A percentile compares a stretch with the other conserved stretches of the same genome.
These are phyloP conservation scores for Apiotrichum laibachii DNA, from an alignment of 1,284 basidiomycete species.

Conservation along the genomic window DNA sequence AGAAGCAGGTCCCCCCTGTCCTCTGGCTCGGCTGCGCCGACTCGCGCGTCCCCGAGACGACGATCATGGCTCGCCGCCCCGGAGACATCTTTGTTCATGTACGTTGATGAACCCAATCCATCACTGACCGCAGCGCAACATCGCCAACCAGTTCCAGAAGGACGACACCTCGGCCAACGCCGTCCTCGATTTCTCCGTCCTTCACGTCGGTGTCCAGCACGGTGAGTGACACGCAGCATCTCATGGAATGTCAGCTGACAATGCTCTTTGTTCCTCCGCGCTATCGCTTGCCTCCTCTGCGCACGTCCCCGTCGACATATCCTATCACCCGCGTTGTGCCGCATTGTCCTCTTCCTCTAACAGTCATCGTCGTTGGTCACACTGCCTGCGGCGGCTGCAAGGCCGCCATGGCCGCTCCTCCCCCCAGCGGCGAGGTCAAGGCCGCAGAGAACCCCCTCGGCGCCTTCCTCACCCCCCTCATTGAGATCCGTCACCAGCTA, in stretches of 20 bases:
- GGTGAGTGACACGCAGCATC: constrained; percentile 51
- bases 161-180: constrained; percentile 58
- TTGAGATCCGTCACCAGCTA: constrained; percentile 59
- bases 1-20: constrained; percentile 46
- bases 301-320: background rate
- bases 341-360: background rate
- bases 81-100: constrained; percentile 68
- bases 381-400: constrained; percentile 73
- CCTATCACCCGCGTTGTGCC: background rate
- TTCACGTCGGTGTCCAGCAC: constrained; percentile 75
- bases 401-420: constrained; percentile 56
- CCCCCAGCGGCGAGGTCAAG: constrained; percentile 4
- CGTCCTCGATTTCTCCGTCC: constrained; percentile 77
- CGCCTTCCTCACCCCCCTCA: constrained; percentile 71
- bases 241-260: background rate
- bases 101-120: constrained; percentile 14
- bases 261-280: background rate
- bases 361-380: constrained; percentile 78
- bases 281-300: background rate
- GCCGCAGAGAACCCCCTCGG: constrained; percentile 58
- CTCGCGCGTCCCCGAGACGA: constrained; percentile 49
- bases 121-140: constrained; percentile 53
- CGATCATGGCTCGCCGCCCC: constrained; percentile 52
- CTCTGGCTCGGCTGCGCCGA: constrained; percentile 52
- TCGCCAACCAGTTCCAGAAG: constrained; percentile 57